phyloP scores from a whole-genome alignment of 2,329 filamentous ascomycete species.

The Xylaria hypoxylon region DNA sequence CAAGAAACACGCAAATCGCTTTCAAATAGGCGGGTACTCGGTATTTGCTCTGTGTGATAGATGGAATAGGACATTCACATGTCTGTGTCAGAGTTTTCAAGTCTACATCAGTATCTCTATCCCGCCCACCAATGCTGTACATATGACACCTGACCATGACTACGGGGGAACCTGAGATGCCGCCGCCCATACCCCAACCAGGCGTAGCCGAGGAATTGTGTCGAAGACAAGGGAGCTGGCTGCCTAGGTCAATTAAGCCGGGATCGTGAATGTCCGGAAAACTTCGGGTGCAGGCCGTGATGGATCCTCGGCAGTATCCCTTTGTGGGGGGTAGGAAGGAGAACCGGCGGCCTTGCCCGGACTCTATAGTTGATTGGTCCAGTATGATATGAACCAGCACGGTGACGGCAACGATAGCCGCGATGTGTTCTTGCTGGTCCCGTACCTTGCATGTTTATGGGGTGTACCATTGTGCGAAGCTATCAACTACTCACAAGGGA shows the following conservation, averaged over 20 bases:
- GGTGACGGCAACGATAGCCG: constrained; percentile 26
- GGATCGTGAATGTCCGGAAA: constrained; percentile 33
- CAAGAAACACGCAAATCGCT: constrained; percentile 15
- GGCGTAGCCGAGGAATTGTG: not conserved
- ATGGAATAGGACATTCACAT: not conserved
- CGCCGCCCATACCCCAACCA: not conserved
- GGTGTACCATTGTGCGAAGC: not conserved
- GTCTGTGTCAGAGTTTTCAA: not conserved
- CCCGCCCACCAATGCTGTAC: not conserved
- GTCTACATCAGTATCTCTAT: not conserved
- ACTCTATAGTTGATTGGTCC: constrained; percentile 25
- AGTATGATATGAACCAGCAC: constrained; percentile 3
- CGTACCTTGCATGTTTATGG: not conserved
- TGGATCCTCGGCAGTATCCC: constrained; percentile 33
- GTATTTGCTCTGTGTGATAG: not conserved
- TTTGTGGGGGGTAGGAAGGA: constrained; percentile 17
- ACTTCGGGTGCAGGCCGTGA: constrained; percentile 35
- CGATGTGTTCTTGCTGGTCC: not conserved
- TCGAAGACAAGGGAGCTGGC: constrained; percentile 11
- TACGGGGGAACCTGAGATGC: not conserved
- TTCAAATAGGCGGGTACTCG: not conserved
- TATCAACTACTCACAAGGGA: not conserved
- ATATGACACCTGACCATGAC: not conserved
- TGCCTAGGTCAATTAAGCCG: constrained; percentile 9
- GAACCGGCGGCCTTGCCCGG: constrained; percentile 24